These are phyloP conservation scores for Penicillium taxi DNA, from an alignment of 495 filamentous ascomycete genomes.

Conservation along the genomic window DNA sequence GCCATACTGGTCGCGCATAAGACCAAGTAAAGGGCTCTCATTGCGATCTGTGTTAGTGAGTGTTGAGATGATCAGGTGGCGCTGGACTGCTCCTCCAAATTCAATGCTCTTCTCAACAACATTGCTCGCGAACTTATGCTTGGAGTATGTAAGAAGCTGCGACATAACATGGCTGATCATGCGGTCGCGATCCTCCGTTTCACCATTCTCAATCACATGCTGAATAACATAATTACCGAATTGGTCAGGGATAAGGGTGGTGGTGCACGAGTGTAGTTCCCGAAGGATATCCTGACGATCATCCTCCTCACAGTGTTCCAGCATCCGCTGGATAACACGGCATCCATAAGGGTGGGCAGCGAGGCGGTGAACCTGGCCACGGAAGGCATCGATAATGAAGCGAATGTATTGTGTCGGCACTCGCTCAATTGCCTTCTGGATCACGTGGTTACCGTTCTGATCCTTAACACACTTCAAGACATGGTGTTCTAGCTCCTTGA, in stretches of 20 bases:
- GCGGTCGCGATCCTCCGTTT: slow-evolving; percentile 61
- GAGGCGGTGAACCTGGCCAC: slow-evolving; percentile 66
- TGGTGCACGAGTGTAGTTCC: slow-evolving; percentile 69
- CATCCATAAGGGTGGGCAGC: slow-evolving; percentile 83
- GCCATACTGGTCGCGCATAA: slow-evolving; percentile 89
- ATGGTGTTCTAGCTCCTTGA: slow-evolving; percentile 73
- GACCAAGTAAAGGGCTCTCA: slow-evolving; percentile 55
- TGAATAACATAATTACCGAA: slow-evolving; percentile 98
- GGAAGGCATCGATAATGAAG: slow-evolving; percentile 84
- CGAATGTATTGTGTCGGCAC: slow-evolving; percentile 74
- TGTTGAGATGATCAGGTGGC: slow-evolving; percentile 59
- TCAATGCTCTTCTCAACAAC: slow-evolving; percentile 93
- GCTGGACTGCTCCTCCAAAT: slow-evolving; percentile 60
- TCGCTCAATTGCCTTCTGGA: slow-evolving; percentile 89
- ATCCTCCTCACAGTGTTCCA: slow-evolving; percentile 72
- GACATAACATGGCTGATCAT: slow-evolving; percentile 67
- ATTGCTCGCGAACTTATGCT: slow-evolving; percentile 96
- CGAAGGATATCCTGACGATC: slow-evolving; percentile 64
- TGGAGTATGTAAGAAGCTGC: slow-evolving; percentile 67
- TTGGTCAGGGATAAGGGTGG: slow-evolving; percentile 72
- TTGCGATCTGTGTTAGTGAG: slow-evolving; percentile 56
- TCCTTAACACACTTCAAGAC: slow-evolving; percentile 77
- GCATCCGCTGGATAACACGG: slow-evolving; percentile 85
- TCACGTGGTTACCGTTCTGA: slow-evolving; percentile 93
- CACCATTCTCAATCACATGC: slow-evolving; percentile 81